These are phyloP conservation scores for Chaetomium strumarium DNA, from an alignment of 2,329 filamentous ascomycete genomes.

Conservation along the genomic window DNA sequence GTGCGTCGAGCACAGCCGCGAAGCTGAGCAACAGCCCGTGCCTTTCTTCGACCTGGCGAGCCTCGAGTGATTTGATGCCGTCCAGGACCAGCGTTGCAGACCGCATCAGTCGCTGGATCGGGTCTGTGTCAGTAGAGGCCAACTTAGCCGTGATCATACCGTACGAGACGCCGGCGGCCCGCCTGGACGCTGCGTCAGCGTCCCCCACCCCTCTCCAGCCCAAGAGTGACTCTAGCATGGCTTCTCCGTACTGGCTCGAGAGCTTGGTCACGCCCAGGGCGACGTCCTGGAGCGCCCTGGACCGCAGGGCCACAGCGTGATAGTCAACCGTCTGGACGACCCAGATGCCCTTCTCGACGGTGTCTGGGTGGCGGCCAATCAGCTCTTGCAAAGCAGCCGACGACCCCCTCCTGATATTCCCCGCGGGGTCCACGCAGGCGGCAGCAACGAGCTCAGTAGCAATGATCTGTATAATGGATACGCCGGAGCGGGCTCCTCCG, in stretches of 20 bases:
- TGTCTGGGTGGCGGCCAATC: constrained; percentile 86
- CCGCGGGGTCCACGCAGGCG: constrained; percentile 80
- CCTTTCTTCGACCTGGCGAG: constrained; percentile 60
- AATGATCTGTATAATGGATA: constrained; percentile 65
- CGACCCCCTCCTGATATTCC: constrained; percentile 87
- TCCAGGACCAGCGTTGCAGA: constrained; percentile 39
- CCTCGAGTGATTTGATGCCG: constrained; percentile 42
- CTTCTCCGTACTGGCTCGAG: constrained; percentile 61
- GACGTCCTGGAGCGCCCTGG: constrained; percentile 74
- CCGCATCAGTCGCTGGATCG: constrained; percentile 23
- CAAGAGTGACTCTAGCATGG: constrained; percentile 64
- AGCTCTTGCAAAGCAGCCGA: constrained; percentile 93
- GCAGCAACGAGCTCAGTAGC: constrained; percentile 76
- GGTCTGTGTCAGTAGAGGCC: constrained; percentile 23
- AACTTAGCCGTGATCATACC: constrained; percentile 49
- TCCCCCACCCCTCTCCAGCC: constrained; percentile 88
- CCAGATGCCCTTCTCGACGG: constrained; percentile 70
- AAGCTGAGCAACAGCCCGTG: constrained; percentile 61
- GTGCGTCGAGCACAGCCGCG: constrained; percentile 49
- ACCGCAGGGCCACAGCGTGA: constrained; percentile 82
- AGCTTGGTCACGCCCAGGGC: constrained; percentile 63
- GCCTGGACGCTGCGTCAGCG: constrained; percentile 65
- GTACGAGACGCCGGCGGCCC: constrained; percentile 64
- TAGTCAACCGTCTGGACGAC: constrained; percentile 91
- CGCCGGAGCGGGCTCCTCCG: constrained; percentile 32